Conservation (phyloP, 768 basidiomycete species). For the Daedaleopsis sinensis region DNA sequence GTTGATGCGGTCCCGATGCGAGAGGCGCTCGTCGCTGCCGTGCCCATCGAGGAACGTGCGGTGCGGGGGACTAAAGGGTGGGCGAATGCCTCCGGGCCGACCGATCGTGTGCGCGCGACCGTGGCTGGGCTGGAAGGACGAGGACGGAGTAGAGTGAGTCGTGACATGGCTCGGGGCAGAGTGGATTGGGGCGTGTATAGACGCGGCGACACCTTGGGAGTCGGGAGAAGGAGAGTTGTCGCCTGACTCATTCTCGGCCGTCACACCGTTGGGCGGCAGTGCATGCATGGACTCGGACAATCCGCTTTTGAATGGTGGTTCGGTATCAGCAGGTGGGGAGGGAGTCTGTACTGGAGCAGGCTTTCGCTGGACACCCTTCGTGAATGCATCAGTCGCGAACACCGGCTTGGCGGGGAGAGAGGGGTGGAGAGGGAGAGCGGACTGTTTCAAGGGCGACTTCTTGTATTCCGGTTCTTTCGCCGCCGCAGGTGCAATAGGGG, state of each 20-base stretch:
- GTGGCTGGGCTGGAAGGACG: constrained; percentile 44
- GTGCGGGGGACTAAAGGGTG: constrained; percentile 33
- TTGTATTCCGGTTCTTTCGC: constrained; percentile 17
- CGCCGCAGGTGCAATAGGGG: constrained; percentile 7
- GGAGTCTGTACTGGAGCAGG: neutral
- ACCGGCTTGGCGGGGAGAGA: constrained; percentile 53
- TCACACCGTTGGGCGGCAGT: neutral
- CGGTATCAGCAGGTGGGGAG: neutral
- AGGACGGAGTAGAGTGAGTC: constrained; percentile 31
- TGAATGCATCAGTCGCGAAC: constrained; percentile 23
- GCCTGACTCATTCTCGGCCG: constrained; percentile 21
- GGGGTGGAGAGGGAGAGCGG: constrained; percentile 40
- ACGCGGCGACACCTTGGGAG: constrained; percentile 45
- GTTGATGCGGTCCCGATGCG: constrained; percentile 41
- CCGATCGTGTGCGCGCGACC: constrained; percentile 62
- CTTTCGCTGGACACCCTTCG: constrained; percentile 10
- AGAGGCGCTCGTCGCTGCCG: constrained; percentile 41
- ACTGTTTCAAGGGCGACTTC: constrained; percentile 18
- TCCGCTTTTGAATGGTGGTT: constrained; percentile 8
- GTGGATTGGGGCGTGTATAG: constrained; percentile 58
- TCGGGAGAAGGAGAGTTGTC: constrained; percentile 30
- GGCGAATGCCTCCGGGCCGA: constrained; percentile 32
- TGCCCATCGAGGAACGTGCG: constrained; percentile 40
- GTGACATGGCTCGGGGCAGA: constrained; percentile 42
- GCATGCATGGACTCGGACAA: constrained; percentile 14